These are phyloP conservation scores for Myochromella boudieri DNA, from an alignment of 768 basidiomycete species.

Conservation along the genomic window DNA sequence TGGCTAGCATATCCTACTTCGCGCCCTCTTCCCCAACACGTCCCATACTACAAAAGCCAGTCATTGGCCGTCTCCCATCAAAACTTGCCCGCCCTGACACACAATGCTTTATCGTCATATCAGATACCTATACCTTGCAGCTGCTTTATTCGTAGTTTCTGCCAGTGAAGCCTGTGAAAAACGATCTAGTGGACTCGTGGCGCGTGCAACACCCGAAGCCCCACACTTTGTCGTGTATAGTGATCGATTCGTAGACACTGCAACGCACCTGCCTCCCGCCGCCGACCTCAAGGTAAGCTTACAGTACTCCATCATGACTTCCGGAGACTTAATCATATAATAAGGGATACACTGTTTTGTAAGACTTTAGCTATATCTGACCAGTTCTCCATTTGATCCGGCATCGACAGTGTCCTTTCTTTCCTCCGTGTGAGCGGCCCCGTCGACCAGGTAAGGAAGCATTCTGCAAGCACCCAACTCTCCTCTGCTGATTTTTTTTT, in stretches of 20 bases:
- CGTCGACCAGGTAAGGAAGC: conserved; percentile 33
- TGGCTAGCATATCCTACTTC: too few species aligned
- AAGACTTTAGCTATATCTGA: not conserved
- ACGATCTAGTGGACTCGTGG: too few species aligned
- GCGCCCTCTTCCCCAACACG: too few species aligned
- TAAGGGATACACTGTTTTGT: conserved; percentile 31
- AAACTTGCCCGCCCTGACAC: too few species aligned
- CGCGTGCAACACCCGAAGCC: too few species aligned
- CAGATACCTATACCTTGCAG: too few species aligned
- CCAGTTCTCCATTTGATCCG: not conserved
- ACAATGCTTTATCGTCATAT: too few species aligned
- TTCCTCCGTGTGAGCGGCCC: conserved; percentile 42
- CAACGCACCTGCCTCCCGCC: conserved; percentile 34
- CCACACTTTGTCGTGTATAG: conserved; percentile 41
- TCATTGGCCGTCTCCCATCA: too few species aligned
- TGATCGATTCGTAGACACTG: conserved; percentile 36
- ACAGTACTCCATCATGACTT: not conserved
- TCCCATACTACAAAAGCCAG: too few species aligned
- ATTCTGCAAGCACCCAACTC: not conserved
- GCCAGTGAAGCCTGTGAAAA: too few species aligned
- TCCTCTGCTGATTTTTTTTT: not conserved
- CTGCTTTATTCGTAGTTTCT: too few species aligned
- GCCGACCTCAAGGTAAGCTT: conserved; percentile 28
- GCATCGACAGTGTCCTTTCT: conserved; percentile 25
- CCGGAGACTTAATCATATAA: not conserved